Evolutionary conservation across 805 yeast species (phyloP).

Genomic region (Metschnikowia dekortorum): DNA sequence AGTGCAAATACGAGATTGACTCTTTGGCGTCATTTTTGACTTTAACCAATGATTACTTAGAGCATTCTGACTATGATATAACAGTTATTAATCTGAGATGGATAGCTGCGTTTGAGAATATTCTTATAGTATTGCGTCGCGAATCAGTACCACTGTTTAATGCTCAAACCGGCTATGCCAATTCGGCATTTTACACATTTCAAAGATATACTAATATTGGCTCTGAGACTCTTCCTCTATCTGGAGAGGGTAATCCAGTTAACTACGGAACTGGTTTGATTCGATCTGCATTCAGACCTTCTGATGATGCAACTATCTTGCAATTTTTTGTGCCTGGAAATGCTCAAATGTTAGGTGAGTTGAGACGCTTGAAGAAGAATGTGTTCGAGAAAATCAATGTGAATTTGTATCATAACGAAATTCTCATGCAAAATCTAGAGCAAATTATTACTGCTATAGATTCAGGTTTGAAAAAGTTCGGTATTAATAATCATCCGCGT

Average conservation of each 20-base stretch:
- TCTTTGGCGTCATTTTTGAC: conserved; percentile 80
- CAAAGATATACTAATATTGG: conserved; percentile 72
- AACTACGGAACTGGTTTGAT: conserved; percentile 63
- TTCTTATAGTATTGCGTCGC: conserved; percentile 51
- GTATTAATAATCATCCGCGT: conserved; percentile 59
- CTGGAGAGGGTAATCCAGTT: conserved; percentile 84
- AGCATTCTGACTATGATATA: conserved; percentile 44
- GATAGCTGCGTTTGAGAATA: conserved; percentile 52
- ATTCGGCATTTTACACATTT: conserved; percentile 57
- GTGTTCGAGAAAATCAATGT: conserved; percentile 17
- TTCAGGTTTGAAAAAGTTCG: conserved; percentile 58
- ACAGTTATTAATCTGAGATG: conserved; percentile 48
- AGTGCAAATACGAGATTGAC: conserved; percentile 87
- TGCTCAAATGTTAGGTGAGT: conserved; percentile 67
- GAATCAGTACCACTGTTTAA: conserved; percentile 62
- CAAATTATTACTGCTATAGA: conserved; percentile 41
- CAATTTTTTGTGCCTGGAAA: conserved; percentile 86
- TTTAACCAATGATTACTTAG: conserved; percentile 65
- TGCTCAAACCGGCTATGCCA: conserved; percentile 43
- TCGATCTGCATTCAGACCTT: conserved; percentile 83
- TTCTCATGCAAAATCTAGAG: conserved; percentile 21
- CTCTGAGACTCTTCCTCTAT: conserved; percentile 73
- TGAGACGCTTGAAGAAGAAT: conserved; percentile 31
- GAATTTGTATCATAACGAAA: conserved; percentile 13
- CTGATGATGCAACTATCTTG: conserved; percentile 79